Base-by-base conservation (phyloP, 1,284 basidiomycete genomes). In the Chalciporus sp. region DNA sequence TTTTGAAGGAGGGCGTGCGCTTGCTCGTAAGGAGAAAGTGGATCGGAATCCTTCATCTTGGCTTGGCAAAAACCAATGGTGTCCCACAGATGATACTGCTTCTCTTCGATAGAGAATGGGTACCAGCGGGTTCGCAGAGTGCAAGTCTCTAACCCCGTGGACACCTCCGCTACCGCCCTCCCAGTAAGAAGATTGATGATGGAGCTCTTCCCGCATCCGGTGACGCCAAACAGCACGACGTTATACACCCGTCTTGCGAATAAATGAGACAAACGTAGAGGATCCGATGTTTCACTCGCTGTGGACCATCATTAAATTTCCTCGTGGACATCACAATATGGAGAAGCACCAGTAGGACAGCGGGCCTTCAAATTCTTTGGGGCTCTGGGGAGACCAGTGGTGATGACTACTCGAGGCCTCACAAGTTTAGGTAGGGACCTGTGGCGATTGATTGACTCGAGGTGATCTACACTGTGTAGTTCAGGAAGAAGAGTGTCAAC, bases 41-140 rank as follows among this genome's bases (percentile, higher is more conserved):
- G 33, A 40, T 12, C 28, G 37, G 7, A 17, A 2, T 20, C 53
- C 1, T 23, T 41, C 4, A 23, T 26, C 6, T 33, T 14, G 4
- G 58, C 14, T 12, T 35, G 47, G 19, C 27, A 4, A 7, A 59
- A 60, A 26, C 58, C 58, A 39, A 26, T 53, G 7, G 58, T 60
- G 14, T 59, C 58, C 51, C 65, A 73, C 17, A 73, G 17, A 9
- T 26, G 50, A n/a, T 52, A 45, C 11, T 11, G 42, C 43, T 9
- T 56, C n/a, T 39, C 35, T 1, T 40, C 49, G 5, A 52, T 19
- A 12, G 26, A 40, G 17, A 31, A 33, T 17, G 10, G 29, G 12
- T 59, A 49, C 17, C 29, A 52, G 26, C 10, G 47, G 0, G 58
- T 23, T 29, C 14, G 47, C n/a, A 19, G 49, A n/a, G 59, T 61